These are phyloP conservation scores for Baeospora myosura DNA, from an alignment of 1,284 basidiomycete genomes.

Conservation along the genomic window DNA sequence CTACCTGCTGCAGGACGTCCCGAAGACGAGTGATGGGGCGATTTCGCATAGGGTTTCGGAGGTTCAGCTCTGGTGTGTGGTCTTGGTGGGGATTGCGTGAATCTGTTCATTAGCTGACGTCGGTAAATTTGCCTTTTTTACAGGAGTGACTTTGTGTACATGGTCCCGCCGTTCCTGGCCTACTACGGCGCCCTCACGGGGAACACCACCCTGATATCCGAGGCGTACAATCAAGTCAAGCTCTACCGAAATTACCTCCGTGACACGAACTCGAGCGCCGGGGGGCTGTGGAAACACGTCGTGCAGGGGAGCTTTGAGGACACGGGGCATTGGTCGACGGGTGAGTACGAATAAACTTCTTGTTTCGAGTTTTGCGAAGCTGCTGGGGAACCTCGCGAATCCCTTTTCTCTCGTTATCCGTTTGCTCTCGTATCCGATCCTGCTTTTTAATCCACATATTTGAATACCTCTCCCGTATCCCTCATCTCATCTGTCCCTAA, in stretches of 20 bases:
- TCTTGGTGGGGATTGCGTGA: slow-evolving; percentile 1
- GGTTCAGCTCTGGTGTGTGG: slow-evolving; percentile 62
- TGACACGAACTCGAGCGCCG: slow-evolving; percentile 33
- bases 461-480: background rate
- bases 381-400: background rate
- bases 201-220: slow-evolving; percentile 61
- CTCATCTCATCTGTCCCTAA: no score
- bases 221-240: slow-evolving; percentile 73
- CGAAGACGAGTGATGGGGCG: slow-evolving; percentile 67
- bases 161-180: slow-evolving; percentile 90
- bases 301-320: slow-evolving; percentile 47
- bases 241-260: slow-evolving; percentile 66
- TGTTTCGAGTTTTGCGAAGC: background rate
- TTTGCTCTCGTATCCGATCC: background rate
- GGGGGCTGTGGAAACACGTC: slow-evolving; percentile 67
- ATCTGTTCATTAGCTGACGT: background rate
- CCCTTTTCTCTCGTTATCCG: background rate
- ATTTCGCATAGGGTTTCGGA: slow-evolving; percentile 69
- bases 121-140: no score
- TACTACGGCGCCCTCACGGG: slow-evolving; percentile 73
- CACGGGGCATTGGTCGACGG: slow-evolving; percentile 69
- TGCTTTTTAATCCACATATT: background rate
- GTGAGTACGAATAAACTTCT: slow-evolving; percentile 24
- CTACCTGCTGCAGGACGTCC: slow-evolving; percentile 61
- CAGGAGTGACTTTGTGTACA: slow-evolving; percentile 76